A percentile compares a stretch with the other conserved stretches of the same genome.
Evolutionary conservation across 257 asterid species (phyloP).

Genomic region (Scutellaria minor): DNA sequence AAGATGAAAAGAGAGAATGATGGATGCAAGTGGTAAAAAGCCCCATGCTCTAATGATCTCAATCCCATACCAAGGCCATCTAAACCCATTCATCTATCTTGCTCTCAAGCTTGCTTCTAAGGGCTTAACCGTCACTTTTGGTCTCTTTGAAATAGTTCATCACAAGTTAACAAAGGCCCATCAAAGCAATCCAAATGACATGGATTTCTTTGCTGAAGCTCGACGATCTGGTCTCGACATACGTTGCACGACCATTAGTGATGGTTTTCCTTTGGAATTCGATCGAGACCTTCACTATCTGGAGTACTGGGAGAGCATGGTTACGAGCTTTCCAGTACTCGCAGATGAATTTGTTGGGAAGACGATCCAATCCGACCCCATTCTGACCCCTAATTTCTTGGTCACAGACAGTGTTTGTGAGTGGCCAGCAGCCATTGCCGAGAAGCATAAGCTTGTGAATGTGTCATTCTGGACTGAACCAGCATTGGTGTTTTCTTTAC

Average conservation of each 20-base stretch:
- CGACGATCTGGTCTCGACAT: constrained; percentile 54
- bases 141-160: constrained; percentile 32
- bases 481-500: constrained; percentile 44
- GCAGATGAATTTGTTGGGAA: constrained; percentile 51
- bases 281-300: constrained; percentile 30
- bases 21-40: neutral
- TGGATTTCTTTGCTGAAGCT: constrained; percentile 43
- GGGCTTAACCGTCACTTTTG: constrained; percentile 60
- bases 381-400: constrained; percentile 30
- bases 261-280: constrained; percentile 50
- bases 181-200: neutral
- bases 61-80: constrained; percentile 66
- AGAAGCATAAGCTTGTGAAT: constrained; percentile 40
- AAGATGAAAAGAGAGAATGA: neutral
- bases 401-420: constrained; percentile 47
- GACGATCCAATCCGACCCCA: constrained; percentile 27
- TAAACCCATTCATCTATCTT: constrained; percentile 55
- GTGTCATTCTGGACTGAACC: constrained; percentile 60
- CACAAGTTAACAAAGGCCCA: constrained; percentile 14
- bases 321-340: constrained; percentile 35
- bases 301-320: constrained; percentile 31
- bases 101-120: constrained; percentile 65
- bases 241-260: constrained; percentile 45
- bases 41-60: constrained; percentile 66
- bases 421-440: constrained; percentile 49